Conservation (phyloP, 116 monocot species). For the Zostera marina region DNA sequence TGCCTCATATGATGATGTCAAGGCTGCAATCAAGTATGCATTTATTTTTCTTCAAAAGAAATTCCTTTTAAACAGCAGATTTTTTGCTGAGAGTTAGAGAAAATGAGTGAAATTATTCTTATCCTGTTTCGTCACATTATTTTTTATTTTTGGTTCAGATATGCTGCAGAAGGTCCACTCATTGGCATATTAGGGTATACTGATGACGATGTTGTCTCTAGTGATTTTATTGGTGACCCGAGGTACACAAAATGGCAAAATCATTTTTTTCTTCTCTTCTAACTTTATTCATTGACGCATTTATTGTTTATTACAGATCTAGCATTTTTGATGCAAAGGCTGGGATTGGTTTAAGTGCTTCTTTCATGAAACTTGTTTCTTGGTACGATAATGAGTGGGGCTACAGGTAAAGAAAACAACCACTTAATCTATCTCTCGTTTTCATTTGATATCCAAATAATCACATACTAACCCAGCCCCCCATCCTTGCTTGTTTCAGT, state of each 20-base stretch:
- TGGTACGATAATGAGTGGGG: conserved; percentile 22
- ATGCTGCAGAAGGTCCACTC: conserved; percentile 60
- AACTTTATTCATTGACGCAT: not conserved
- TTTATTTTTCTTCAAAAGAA: not conserved
- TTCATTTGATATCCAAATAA: not conserved
- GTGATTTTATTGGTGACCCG: conserved; percentile 86
- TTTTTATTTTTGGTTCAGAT: conserved; percentile 18
- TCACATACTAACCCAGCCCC: no score
- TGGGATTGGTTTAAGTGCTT: conserved; percentile 12
- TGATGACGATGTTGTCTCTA: conserved; percentile 95
- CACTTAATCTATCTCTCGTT: not conserved
- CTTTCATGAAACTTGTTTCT: conserved; percentile 15
- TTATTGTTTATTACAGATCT: conserved; percentile 8
- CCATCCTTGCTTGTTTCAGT: conserved; percentile 3
- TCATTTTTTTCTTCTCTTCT: not conserved
- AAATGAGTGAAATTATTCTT: not conserved
- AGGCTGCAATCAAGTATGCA: conserved; percentile 77
- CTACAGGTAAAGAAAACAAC: conserved; percentile 6
- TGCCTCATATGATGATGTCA: conserved; percentile 93
- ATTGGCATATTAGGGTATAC: conserved; percentile 96
- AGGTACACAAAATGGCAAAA: conserved; percentile 22
- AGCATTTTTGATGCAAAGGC: conserved; percentile 21
- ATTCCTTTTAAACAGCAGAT: not conserved
- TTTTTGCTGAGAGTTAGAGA: no score
- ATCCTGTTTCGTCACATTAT: not conserved